A percentile compares a stretch with the other conserved stretches of the same genome.
These are phyloP conservation scores for Yamadazyma olivae DNA, from an alignment of 805 yeast species.

Conservation along the genomic window DNA sequence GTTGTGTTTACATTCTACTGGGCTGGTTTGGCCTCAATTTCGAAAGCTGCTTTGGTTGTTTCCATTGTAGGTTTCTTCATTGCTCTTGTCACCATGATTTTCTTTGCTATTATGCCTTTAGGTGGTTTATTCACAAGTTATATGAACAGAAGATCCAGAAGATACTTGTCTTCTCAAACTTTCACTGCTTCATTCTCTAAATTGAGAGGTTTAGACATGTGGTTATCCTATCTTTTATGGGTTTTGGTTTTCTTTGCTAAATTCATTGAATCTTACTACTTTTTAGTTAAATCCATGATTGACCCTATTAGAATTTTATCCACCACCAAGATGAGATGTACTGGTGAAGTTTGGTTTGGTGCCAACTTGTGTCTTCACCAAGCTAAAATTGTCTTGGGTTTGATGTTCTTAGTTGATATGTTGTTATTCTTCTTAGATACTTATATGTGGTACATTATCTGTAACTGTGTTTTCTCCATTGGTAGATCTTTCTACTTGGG, in stretches of 20 bases:
- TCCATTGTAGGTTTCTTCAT: conserved; percentile 87
- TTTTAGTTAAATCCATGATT: conserved; percentile 81
- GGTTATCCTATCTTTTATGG: conserved; percentile 96
- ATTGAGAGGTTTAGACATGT: conserved; percentile 85
- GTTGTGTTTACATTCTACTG: conserved; percentile 81
- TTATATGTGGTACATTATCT: conserved; percentile 96
- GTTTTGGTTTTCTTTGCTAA: conserved; percentile 84
- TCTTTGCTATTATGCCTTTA: conserved; percentile 92
- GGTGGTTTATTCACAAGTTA: conserved; percentile 95
- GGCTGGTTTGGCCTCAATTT: conserved; percentile 63
- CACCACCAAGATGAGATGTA: conserved; percentile 85
- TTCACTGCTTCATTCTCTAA: conserved; percentile 90
- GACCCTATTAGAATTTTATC: conserved; percentile 93
- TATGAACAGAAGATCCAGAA: conserved; percentile 81
- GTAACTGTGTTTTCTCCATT: conserved; percentile 92
- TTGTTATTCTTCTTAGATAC: conserved; percentile 97
- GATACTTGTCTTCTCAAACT: conserved; percentile 89
- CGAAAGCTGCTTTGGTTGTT: conserved; percentile 72
- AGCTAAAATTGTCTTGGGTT: conserved; percentile 83
- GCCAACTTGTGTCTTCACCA: conserved; percentile 75
- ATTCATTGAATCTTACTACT: conserved; percentile 86
- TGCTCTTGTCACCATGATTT: conserved; percentile 77
- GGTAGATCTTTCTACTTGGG: conserved; percentile 98
- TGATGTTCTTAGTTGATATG: conserved; percentile 91
- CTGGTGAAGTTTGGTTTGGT: conserved; percentile 92